Conservation (phyloP, 108 stramenopile genomes). For the Fragilariopsis cylindrus region DNA sequence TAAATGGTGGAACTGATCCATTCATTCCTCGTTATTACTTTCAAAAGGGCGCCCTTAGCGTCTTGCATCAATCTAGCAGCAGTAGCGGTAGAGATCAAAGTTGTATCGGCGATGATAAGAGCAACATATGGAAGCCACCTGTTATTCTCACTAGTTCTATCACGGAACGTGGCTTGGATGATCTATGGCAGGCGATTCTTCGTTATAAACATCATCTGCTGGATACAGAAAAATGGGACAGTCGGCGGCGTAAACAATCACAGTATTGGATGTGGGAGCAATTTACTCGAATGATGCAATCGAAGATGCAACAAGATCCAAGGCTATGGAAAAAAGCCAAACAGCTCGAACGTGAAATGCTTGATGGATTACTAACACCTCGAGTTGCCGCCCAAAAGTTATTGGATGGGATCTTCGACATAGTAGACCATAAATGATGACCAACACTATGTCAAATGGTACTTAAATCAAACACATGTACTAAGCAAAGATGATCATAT, state of each 20-base stretch:
- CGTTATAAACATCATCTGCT: slow-evolving; percentile 38
- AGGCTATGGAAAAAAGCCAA: slow-evolving; percentile 29
- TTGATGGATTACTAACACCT: slow-evolving; percentile 51
- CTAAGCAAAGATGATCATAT: background rate
- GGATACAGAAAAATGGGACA: slow-evolving; percentile 46
- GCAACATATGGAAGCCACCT: slow-evolving; percentile 36
- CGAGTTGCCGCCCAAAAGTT: slow-evolving; percentile 62
- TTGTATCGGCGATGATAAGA: background rate
- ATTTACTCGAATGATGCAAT: slow-evolving; percentile 40
- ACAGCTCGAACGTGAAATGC: slow-evolving; percentile 42
- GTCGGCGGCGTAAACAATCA: slow-evolving; percentile 52
- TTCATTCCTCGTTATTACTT: no score
- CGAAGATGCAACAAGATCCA: slow-evolving; percentile 40
- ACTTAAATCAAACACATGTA: background rate
- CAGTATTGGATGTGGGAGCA: slow-evolving; percentile 85
- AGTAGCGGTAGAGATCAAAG: background rate
- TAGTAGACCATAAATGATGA: no score
- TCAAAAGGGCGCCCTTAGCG: slow-evolving; percentile 49
- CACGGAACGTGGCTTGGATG: slow-evolving; percentile 53
- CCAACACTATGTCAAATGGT: no score
- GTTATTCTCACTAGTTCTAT: slow-evolving; percentile 68
- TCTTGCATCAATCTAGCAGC: slow-evolving; percentile 35
- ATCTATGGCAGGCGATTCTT: slow-evolving; percentile 59
- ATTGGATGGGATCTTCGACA: slow-evolving; percentile 30
- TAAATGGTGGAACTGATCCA: no score